Percentiles rank a stretch among this genome's conserved stretches.
Evolutionary conservation across 768 basidiomycete genomes (phyloP).

Genomic region (Rhizopogon vesiculosus): DNA sequence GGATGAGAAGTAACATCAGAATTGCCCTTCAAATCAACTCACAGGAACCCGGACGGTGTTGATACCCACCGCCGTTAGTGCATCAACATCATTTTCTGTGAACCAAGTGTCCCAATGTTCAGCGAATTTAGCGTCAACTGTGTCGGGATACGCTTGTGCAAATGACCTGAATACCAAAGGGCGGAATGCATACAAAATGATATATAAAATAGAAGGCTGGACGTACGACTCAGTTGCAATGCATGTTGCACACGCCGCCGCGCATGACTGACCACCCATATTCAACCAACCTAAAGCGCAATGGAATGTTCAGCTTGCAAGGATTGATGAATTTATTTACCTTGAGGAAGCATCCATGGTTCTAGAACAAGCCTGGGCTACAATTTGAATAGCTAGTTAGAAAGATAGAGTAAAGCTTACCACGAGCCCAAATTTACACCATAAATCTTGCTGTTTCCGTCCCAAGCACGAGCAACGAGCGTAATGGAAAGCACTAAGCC

Average conservation of each 20-base stretch:
- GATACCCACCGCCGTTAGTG: slow-evolving; percentile 50
- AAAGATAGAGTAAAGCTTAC: slow-evolving; percentile 22
- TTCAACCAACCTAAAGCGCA: slow-evolving; percentile 52
- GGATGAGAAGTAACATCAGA: not conserved
- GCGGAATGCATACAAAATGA: not conserved
- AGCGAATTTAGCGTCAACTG: slow-evolving; percentile 54
- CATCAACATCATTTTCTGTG: slow-evolving; percentile 52
- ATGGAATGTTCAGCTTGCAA: not conserved
- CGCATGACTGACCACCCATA: slow-evolving; percentile 69
- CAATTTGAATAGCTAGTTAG: not conserved
- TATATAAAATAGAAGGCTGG: too few relatives aligned
- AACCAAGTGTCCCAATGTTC: slow-evolving; percentile 80
- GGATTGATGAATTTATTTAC: slow-evolving; percentile 23
- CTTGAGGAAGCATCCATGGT: slow-evolving; percentile 78
- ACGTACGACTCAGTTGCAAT: slow-evolving; percentile 63
- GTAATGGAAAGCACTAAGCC: not conserved
- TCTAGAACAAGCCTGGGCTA: slow-evolving; percentile 65
- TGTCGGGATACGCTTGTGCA: slow-evolving; percentile 52
- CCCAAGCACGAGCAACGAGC: slow-evolving; percentile 11
- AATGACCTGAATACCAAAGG: slow-evolving; percentile 38
- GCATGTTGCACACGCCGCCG: slow-evolving; percentile 51
- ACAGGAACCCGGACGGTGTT: slow-evolving; percentile 80
- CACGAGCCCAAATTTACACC: slow-evolving; percentile 72
- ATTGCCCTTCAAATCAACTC: slow-evolving; percentile 13
- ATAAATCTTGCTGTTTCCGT: slow-evolving; percentile 44